Evolutionary conservation across 176 grass and related monocot species (phyloP), one percentile per base, ranked within the genome.

Genomic region (Chrysopogon serrulatus): DNA sequence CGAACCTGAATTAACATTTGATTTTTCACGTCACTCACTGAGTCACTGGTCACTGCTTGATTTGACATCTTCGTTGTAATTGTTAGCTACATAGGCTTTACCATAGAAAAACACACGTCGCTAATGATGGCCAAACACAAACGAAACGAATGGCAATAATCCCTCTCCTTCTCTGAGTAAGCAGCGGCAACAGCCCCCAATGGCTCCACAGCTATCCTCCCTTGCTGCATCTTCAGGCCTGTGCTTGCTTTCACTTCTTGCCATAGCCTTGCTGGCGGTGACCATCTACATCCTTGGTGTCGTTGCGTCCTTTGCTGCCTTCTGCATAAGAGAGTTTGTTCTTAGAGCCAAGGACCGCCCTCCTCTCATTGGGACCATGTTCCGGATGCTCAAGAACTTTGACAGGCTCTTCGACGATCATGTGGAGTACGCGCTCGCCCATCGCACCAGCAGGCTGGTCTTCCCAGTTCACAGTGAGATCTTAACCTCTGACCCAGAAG

Each of bases 391-490:
- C 10, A 87, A 45, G 76, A 77, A 82, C 57, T 87, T 87, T 5
- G 40, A 79, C 5, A 77, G 65, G 45, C 16, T 87, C 57, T 87
- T 82, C 15, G 88, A 93, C 0, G 85, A 78, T 36, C 88, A 87
- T 4, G 79, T 84, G 56, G 61, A 13, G 16, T 68, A 65, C 13
- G 81, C 87, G 0, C 66, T 40, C 26, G n/a, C n/a, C 73, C 73
- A 93, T 63, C 78, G 44, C 11, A 93, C 91, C 67, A 64, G 82
- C 57, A 76, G 88, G 82, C 31, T 88, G 26, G 15, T 85, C 18
- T 77, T 23, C 40, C 66, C 73, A 0, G 82, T 57, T 6, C 78
- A 85, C 65, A 82, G 73, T 21, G 72, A 75, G 73, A 1, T 93
- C 32, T 79, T 40, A 17, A 90, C 85, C 10, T 63, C 78, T 32